Percentiles rank a stretch among this genome's conserved stretches.
phyloP scores from a whole-genome alignment of 2,329 filamentous ascomycete species.

The Dothideomycetes sp. region DNA sequence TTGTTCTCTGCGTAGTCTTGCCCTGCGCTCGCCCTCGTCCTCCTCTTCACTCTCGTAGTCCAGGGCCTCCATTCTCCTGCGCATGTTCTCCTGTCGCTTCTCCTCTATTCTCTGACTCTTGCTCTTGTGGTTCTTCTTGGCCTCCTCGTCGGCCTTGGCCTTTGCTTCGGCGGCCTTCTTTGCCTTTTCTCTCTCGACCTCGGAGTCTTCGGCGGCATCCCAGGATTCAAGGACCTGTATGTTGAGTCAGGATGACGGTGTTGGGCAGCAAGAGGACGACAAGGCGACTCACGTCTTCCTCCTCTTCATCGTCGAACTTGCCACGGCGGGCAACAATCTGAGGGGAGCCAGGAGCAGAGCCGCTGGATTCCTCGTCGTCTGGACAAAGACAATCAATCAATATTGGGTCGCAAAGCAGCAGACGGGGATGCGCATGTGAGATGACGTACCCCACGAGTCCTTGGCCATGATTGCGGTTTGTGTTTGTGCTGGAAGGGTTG shows the following conservation, averaged over 20 bases:
- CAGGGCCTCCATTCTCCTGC: conserved; percentile 47
- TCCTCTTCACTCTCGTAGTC: conserved; percentile 59
- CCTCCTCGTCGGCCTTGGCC: conserved; percentile 80
- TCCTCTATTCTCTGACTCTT: conserved; percentile 81
- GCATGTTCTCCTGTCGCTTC: conserved; percentile 52
- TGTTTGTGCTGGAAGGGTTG: neutral
- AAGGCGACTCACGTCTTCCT: conserved; percentile 54
- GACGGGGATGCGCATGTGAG: neutral
- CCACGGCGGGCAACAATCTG: conserved; percentile 40
- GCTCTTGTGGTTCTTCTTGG: conserved; percentile 82
- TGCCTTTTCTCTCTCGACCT: conserved; percentile 90
- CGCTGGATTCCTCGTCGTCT: conserved; percentile 48
- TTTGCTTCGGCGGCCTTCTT: conserved; percentile 79
- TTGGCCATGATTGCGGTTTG: conserved; percentile 15
- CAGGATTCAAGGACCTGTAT: conserved; percentile 82
- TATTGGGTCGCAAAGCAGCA: conserved; percentile 2
- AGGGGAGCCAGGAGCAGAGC: conserved; percentile 40
- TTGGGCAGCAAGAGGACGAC: conserved; percentile 7
- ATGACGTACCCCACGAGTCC: conserved; percentile 15
- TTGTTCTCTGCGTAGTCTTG: conserved; percentile 68
- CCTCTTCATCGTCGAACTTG: conserved; percentile 92
- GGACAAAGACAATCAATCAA: neutral
- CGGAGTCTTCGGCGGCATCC: conserved; percentile 94
- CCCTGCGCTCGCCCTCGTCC: conserved; percentile 61
- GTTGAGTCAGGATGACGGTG: conserved; percentile 18